These are phyloP conservation scores for Stagonosporopsis cucurbitacearum DNA, from an alignment of 2,329 filamentous ascomycete species.

Conservation along the genomic window DNA sequence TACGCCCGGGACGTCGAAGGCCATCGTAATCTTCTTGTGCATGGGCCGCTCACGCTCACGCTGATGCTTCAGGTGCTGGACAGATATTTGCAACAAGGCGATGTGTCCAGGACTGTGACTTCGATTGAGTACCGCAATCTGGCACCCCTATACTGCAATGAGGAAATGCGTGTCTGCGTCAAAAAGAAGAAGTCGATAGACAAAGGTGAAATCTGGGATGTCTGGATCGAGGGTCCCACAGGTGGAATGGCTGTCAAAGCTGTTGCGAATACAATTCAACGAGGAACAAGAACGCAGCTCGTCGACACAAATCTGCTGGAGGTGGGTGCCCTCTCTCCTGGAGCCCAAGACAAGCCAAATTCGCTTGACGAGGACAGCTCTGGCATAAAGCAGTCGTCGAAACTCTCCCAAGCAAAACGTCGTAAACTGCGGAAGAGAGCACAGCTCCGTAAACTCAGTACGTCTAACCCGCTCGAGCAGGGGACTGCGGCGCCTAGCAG, in stretches of 20 bases:
- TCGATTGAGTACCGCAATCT: constrained; percentile 80
- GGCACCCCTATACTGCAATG: constrained; percentile 77
- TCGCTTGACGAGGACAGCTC: neutral
- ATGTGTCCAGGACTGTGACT: constrained; percentile 51
- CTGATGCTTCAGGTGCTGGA: constrained; percentile 75
- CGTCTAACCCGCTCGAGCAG: too few species aligned
- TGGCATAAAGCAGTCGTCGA: neutral
- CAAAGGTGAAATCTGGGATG: constrained; percentile 38
- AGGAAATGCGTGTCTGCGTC: constrained; percentile 74
- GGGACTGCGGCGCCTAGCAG: neutral
- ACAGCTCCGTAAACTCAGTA: neutral
- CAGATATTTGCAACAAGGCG: constrained; percentile 8
- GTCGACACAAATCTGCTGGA: neutral
- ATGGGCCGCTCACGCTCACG: constrained; percentile 81
- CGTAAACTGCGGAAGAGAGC: neutral
- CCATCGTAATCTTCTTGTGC: constrained; percentile 77
- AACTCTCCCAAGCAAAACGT: neutral
- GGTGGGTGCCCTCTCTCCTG: neutral
- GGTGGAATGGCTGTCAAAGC: constrained; percentile 55
- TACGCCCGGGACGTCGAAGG: constrained; percentile 77
- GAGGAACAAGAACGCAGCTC: neutral
- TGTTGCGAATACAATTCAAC: constrained; percentile 28
- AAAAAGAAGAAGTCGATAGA: constrained; percentile 51
- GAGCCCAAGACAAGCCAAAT: neutral
- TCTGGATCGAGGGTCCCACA: constrained; percentile 52